Conservation (phyloP, 306 rosid genomes). For the Delonix regia region DNA sequence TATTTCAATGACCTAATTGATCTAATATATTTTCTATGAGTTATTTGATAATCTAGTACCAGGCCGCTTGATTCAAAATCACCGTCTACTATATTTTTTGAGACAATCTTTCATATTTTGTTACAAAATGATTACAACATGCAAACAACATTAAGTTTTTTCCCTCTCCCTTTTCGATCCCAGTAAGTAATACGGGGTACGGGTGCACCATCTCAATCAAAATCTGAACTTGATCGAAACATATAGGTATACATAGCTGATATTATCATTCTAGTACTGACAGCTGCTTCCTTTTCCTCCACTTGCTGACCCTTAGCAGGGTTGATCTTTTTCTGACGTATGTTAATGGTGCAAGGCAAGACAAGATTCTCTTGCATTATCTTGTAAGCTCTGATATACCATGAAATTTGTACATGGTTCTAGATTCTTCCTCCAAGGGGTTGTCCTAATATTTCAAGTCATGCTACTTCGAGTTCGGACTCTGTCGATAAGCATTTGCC, state of each 20-base stretch:
- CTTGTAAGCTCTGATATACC: conserved; percentile 33
- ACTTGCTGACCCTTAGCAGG: conserved; percentile 9
- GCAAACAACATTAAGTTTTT: not conserved
- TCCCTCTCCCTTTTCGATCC: conserved; percentile 1
- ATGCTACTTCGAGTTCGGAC: conserved; percentile 76
- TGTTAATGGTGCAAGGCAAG: conserved; percentile 14
- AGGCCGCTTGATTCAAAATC: too few species aligned
- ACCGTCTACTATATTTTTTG: too few species aligned
- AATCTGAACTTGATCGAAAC: conserved; percentile 13
- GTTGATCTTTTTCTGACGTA: not conserved
- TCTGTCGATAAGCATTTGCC: conserved; percentile 91
- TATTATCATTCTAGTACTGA: conserved; percentile 30
- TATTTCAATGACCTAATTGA: too few species aligned
- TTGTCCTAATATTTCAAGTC: conserved; percentile 38
- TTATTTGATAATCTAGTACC: too few species aligned
- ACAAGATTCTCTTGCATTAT: conserved; percentile 30
- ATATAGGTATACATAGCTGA: conserved; percentile 21
- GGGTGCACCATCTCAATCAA: conserved; percentile 23
- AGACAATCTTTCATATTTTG: too few species aligned
- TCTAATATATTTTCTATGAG: too few species aligned
- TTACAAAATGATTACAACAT: conserved; percentile 1
- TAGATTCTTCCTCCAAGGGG: conserved; percentile 9
- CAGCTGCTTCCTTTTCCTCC: conserved; percentile 31
- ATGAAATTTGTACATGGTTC: conserved; percentile 15
- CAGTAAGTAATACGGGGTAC: not conserved